phyloP scores from a whole-genome alignment of 2,329 filamentous ascomycete genomes.

The Trichoderma koningii region DNA sequence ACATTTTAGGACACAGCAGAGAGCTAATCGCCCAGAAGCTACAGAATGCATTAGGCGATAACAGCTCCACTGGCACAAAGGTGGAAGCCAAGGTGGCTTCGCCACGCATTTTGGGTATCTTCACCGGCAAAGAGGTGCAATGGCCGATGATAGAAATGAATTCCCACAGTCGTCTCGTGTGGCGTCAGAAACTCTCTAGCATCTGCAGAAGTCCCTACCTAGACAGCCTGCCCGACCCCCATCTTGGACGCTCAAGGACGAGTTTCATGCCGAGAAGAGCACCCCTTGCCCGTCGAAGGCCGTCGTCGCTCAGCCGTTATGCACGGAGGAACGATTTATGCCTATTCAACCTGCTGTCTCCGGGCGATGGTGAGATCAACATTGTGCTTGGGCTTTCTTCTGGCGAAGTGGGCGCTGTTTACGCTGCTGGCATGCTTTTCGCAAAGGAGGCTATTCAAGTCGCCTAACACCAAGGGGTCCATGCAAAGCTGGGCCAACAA shows the following conservation, averaged over 20 bases:
- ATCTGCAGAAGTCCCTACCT: not conserved
- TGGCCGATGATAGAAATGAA: slow-evolving; percentile 11
- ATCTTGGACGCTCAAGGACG: slow-evolving; percentile 8
- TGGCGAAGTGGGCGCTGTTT: slow-evolving; percentile 55
- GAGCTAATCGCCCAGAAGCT: not conserved
- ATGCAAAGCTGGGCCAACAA: slow-evolving; percentile 6
- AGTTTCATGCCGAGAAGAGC: not conserved
- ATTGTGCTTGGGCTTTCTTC: slow-evolving; percentile 51
- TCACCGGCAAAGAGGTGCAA: slow-evolving; percentile 23
- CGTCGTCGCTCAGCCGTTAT: slow-evolving; percentile 37
- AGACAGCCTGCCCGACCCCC: slow-evolving; percentile 8
- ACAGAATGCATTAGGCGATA: not conserved
- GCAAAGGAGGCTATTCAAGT: slow-evolving; percentile 31
- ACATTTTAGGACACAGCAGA: not conserved
- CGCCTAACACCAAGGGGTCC: slow-evolving; percentile 15
- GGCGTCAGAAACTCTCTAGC: not conserved
- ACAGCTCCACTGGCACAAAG: not conserved
- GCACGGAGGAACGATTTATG: slow-evolving; percentile 36
- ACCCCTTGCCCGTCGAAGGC: slow-evolving; percentile 29
- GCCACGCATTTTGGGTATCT: slow-evolving; percentile 13
- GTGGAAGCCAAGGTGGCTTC: not conserved
- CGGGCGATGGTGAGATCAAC: slow-evolving; percentile 38
- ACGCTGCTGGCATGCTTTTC: slow-evolving; percentile 48
- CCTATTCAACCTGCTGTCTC: slow-evolving; percentile 36
- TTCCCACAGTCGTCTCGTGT: not conserved